Percentiles rank a stretch among this genome's conserved stretches.
Conservation (phyloP, 2,329 filamentous ascomycete genomes). For the Fusarium sp. region DNA sequence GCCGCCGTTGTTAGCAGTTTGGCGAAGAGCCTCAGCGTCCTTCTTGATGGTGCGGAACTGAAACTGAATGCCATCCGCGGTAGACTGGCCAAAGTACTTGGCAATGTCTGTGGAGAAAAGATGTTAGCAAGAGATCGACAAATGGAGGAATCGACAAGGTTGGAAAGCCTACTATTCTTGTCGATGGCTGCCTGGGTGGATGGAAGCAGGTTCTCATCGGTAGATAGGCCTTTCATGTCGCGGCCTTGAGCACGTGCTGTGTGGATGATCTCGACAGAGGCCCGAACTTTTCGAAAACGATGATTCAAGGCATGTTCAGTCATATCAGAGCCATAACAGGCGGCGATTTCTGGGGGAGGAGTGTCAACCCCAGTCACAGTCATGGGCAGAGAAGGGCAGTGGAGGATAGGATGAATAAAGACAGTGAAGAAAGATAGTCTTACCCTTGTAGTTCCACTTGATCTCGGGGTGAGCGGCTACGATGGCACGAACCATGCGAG, state of each 20-base stretch:
- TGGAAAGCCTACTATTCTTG: constrained; percentile 53
- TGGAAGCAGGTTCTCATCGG: constrained; percentile 51
- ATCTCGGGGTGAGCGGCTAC: constrained; percentile 66
- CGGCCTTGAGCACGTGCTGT: constrained; percentile 49
- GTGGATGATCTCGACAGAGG: constrained; percentile 55
- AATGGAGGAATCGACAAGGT: not conserved
- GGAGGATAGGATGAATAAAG: not conserved
- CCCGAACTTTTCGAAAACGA: constrained; percentile 61
- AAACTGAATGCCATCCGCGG: constrained; percentile 67
- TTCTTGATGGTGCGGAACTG: constrained; percentile 68
- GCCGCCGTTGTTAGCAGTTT: constrained; percentile 56
- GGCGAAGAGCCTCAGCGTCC: constrained; percentile 60
- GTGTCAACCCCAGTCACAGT: constrained; percentile 45
- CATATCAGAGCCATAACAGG: constrained; percentile 62
- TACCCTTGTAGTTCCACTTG: constrained; percentile 72
- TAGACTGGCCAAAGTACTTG: constrained; percentile 69
- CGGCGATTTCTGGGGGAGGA: constrained; percentile 56
- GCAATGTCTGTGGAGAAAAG: constrained; percentile 62
- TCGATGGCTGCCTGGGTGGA: constrained; percentile 53
- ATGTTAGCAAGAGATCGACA: constrained; percentile 2
- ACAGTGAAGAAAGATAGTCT: constrained; percentile 43
- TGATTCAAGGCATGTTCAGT: constrained; percentile 61
- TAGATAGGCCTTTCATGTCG: constrained; percentile 57
- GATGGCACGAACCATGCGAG: constrained; percentile 70
- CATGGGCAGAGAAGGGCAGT: not conserved